phyloP scores from a whole-genome alignment of 192 early-diverging fungal species.

The Coemansia sp. region DNA sequence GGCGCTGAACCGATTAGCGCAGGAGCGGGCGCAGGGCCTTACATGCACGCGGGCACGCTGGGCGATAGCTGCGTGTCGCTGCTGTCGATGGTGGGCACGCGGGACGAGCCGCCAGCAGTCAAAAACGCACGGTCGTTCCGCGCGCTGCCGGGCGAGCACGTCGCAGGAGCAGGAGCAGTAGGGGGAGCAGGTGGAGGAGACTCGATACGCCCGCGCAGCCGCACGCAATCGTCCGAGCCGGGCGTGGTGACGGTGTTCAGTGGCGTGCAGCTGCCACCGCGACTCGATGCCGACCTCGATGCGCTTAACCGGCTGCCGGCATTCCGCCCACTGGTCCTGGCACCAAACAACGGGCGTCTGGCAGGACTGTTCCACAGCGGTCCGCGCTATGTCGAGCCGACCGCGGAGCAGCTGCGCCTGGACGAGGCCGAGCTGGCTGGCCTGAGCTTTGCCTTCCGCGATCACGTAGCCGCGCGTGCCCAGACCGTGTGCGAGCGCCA shows the following conservation, averaged over 20 bases:
- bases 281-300: conserved; percentile 46
- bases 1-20: not conserved
- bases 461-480: conserved; percentile 34
- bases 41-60: conserved; percentile 14
- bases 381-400: conserved; percentile 48
- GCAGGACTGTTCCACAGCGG: conserved; percentile 42
- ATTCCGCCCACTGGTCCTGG: conserved; percentile 44
- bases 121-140: conserved; percentile 34
- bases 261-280: conserved; percentile 32
- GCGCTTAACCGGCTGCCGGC: conserved; percentile 40
- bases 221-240: conserved; percentile 50
- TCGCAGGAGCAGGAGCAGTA: conserved; percentile 3
- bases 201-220: conserved; percentile 48
- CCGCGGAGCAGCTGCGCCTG: conserved; percentile 47
- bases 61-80: conserved; percentile 43
- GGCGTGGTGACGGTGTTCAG: conserved; percentile 48
- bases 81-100: conserved; percentile 32
- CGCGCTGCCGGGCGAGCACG: conserved; percentile 31
- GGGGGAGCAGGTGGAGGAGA: too few species aligned
- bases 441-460: conserved; percentile 47
- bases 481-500: conserved; percentile 40
- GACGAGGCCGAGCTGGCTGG: conserved; percentile 48
- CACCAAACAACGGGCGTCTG: conserved; percentile 41
- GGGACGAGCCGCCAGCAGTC: conserved; percentile 23
- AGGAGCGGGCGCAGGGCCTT: conserved; percentile 9